Conservation (phyloP, 2,329 filamentous ascomycete genomes). For the Exophiala bonariae region DNA sequence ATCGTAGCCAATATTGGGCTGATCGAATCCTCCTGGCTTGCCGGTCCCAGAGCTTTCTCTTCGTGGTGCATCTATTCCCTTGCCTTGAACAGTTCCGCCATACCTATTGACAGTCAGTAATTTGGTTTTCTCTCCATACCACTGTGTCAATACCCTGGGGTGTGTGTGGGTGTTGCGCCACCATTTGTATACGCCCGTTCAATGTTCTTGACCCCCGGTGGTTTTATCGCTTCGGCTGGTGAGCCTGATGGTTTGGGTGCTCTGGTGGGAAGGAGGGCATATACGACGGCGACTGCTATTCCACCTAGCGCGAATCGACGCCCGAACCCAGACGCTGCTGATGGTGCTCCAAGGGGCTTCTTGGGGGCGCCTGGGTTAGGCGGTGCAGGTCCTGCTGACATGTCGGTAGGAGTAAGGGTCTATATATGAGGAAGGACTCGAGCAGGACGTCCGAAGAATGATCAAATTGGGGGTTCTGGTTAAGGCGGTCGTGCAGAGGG, state of each 20-base stretch:
- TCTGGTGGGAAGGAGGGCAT: slow-evolving; percentile 11
- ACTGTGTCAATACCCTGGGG: too few species aligned
- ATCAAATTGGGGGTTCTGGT: too few species aligned
- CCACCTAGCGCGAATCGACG: slow-evolving; percentile 15
- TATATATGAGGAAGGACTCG: too few species aligned
- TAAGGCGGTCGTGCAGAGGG: too few species aligned
- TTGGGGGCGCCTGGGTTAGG: slow-evolving; percentile 11
- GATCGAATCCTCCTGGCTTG: slow-evolving; percentile 13
- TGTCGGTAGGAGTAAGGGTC: background rate
- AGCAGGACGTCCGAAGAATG: too few species aligned
- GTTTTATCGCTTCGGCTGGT: slow-evolving; percentile 12
- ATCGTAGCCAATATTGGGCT: slow-evolving; percentile 18
- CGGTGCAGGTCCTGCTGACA: slow-evolving; percentile 13
- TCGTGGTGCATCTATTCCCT: slow-evolving; percentile 9
- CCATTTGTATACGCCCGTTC: slow-evolving; percentile 24
- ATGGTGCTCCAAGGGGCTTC: slow-evolving; percentile 3
- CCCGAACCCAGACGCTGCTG: background rate
- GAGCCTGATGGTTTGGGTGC: slow-evolving; percentile 11
- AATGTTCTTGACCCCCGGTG: slow-evolving; percentile 23
- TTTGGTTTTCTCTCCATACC: too few species aligned
- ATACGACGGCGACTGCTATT: slow-evolving; percentile 7
- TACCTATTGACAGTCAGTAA: too few species aligned
- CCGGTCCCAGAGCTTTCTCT: slow-evolving; percentile 15
- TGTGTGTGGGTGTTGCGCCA: slow-evolving; percentile 26
- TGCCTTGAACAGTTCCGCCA: slow-evolving; percentile 26